phyloP scores from a whole-genome alignment of 257 asterid genomes.

The Salvia splendens region DNA sequence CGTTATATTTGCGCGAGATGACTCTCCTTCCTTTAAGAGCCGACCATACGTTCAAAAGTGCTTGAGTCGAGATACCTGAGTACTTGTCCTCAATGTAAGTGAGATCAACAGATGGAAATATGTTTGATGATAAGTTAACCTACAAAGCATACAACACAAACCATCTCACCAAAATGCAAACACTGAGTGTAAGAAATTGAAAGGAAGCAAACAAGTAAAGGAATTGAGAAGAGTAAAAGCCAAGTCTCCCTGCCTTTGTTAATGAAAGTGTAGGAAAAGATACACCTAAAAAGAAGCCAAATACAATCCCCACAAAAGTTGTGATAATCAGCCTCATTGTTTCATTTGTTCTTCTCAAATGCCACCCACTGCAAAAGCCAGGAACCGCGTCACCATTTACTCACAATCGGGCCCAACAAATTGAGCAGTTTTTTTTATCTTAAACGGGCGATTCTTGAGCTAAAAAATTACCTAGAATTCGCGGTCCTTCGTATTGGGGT shows the following conservation, averaged over 20 bases:
- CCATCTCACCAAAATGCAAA: conserved; percentile 15
- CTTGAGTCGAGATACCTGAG: conserved; percentile 83
- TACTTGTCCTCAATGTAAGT: conserved; percentile 69
- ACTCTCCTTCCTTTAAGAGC: conserved; percentile 61
- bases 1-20: conserved; percentile 43
- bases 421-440: conserved; percentile 7
- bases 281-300: conserved; percentile 86
- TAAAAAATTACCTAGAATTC: conserved; percentile 31
- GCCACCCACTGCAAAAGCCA: conserved; percentile 47
- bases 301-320: conserved; percentile 66
- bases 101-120: conserved; percentile 66
- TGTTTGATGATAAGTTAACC: conserved; percentile 55
- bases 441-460: conserved; percentile 14
- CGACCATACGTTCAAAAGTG: conserved; percentile 74
- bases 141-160: conserved; percentile 36
- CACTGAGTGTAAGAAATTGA: conserved; percentile 11
- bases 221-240: background rate
- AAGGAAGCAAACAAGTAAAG: background rate
- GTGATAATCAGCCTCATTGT: conserved; percentile 76
- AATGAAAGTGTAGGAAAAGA: conserved; percentile 71
- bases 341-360: conserved; percentile 62
- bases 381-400: conserved; percentile 16
- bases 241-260: conserved; percentile 60
- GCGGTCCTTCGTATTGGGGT: conserved; percentile 43
- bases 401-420: background rate